Conservation (phyloP, 2,329 filamentous ascomycete species). For the Xylariaceae sp. region DNA sequence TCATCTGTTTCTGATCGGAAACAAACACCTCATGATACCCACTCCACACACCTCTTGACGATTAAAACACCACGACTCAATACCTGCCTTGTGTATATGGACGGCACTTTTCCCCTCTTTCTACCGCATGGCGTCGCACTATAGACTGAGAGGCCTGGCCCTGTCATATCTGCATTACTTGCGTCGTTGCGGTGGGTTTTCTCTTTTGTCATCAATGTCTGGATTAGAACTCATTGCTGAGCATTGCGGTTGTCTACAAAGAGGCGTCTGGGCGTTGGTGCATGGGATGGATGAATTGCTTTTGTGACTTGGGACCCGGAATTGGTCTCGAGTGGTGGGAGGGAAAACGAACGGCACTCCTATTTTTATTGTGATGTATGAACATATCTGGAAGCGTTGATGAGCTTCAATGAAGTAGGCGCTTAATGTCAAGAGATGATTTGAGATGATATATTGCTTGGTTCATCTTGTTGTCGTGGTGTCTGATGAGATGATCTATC, state of each 20-base stretch:
- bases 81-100: constrained; percentile 12
- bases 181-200: constrained; percentile 6
- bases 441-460: background rate
- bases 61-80: background rate
- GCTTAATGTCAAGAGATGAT: constrained; percentile 13
- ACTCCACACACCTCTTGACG: no score
- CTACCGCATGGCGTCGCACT: constrained; percentile 10
- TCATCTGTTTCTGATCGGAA: no score
- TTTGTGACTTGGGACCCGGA: background rate
- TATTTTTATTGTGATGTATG: constrained; percentile 1
- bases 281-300: no score
- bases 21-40: constrained; percentile 14
- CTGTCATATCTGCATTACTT: constrained; percentile 7
- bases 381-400: constrained; percentile 8
- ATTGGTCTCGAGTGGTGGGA: background rate
- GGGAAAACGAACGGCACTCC: background rate
- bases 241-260: no score
- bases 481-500: no score
- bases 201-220: background rate
- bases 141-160: constrained; percentile 17
- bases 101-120: background rate
- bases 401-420: constrained; percentile 5
- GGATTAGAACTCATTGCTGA: background rate
- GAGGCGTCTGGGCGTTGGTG: no score
- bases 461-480: no score